These are phyloP conservation scores for Fusarium tjaetaba DNA, from an alignment of 2,329 filamentous ascomycete genomes.

Conservation along the genomic window DNA sequence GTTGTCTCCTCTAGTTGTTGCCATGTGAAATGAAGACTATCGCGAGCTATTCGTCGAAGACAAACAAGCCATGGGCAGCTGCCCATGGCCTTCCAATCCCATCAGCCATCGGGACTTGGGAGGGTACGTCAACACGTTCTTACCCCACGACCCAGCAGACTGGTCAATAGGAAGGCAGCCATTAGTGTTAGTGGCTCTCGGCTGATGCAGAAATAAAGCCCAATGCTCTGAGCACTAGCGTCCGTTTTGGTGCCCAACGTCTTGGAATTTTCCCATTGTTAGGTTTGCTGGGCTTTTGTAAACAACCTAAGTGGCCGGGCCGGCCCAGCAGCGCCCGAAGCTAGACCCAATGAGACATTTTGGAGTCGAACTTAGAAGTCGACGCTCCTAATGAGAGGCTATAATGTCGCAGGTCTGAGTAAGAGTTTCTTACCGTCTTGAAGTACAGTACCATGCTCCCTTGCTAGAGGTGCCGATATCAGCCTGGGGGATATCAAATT, in stretches of 20 bases:
- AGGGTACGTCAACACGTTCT: conserved; percentile 21
- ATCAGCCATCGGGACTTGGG: conserved; percentile 18
- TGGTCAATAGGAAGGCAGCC: conserved; percentile 44
- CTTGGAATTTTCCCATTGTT: conserved; percentile 24
- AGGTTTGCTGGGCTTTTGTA: conserved; percentile 25
- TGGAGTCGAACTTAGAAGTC: conserved; percentile 17
- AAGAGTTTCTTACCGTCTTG: conserved; percentile 11
- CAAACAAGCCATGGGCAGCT: conserved; percentile 3
- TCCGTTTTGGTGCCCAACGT: conserved; percentile 45
- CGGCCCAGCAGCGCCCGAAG: conserved; percentile 41
- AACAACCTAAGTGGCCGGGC: conserved; percentile 37
- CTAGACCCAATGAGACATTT: conserved; percentile 34
- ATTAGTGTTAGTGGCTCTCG: conserved; percentile 36
- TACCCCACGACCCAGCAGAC: conserved; percentile 36
- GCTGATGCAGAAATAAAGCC: conserved; percentile 40
- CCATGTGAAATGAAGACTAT: conserved; percentile 8
- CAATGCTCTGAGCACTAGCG: conserved; percentile 38
- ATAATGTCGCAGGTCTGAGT: conserved; percentile 16
- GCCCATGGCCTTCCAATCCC: conserved; percentile 5
- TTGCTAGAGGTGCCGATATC: conserved; percentile 32
- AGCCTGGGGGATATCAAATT: conserved; percentile 29
- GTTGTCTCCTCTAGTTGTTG: conserved; percentile 18
- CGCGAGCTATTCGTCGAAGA: conserved; percentile 13
- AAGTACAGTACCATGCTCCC: not conserved
- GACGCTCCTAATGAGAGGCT: conserved; percentile 16